Percentiles rank a stretch among this genome's conserved stretches.
Conservation (phyloP, 1,139 yeast genomes). For the Insectozyma bohioensis region DNA sequence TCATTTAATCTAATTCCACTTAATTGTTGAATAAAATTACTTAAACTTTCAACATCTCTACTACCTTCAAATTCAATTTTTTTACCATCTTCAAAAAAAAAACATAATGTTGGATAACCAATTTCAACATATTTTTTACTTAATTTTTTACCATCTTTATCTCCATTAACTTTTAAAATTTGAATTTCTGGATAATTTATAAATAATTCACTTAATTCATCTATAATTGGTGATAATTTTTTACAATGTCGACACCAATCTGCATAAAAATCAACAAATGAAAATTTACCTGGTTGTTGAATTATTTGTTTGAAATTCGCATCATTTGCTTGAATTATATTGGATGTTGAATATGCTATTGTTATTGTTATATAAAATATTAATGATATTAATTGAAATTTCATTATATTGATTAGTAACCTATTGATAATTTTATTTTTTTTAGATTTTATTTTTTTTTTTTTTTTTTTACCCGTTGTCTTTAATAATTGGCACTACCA, state of each 20-base stretch:
- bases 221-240: conserved; percentile 62
- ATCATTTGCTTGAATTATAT: conserved; percentile 33
- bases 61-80: conserved; percentile 49
- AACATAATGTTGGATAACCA: conserved; percentile 66
- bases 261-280: conserved; percentile 75
- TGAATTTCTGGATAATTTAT: conserved; percentile 46
- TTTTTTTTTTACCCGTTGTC: no score
- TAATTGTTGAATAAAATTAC: conserved; percentile 45
- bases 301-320: conserved; percentile 56
- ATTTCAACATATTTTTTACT: conserved; percentile 54
- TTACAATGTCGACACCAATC: conserved; percentile 84
- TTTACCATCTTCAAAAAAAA: conserved; percentile 52
- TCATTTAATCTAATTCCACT: conserved; percentile 29
- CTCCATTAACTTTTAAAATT: conserved; percentile 68
- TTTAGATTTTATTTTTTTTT: no score
- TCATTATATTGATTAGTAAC: no score
- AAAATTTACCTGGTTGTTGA: conserved; percentile 54
- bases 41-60: conserved; percentile 45
- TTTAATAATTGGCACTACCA: no score
- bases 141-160: conserved; percentile 54
- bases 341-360: conserved; percentile 13
- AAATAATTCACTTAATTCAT: conserved; percentile 54
- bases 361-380: conserved; percentile 1
- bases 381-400: no score
- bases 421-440: no score